Evolutionary conservation across 106 monocot genomes (phyloP), one percentile per base, ranked within the genome.

Genomic region (Narthecium ossifragum): DNA sequence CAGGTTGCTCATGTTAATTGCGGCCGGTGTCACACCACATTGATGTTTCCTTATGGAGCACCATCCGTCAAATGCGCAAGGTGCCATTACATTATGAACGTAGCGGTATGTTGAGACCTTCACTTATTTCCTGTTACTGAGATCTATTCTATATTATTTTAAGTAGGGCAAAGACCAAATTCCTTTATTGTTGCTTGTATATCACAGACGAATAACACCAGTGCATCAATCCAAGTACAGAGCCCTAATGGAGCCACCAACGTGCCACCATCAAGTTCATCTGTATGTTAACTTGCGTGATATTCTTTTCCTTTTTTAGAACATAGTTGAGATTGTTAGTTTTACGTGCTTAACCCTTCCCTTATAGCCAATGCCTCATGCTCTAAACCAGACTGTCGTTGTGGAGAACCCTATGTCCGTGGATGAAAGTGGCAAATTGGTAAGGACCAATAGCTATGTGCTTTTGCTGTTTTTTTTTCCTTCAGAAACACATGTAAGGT

Each of bases 391-490:
- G 37, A 81, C 81, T 25, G 86, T 81, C 50, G 78, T 81, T 8
- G 68, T 86, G 33, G 81, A 86, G 81, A 81, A 86, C 62, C 78
- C 81, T 4, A 81, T 81, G 73, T 86, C 86, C 36, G 64, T 81
- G 17, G 78, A 86, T 61, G 62, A 63, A 65, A 78, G 65, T 14
- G 86, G 78, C 38, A 86, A 81, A 75, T 41, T 78, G 78, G 86
- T 86, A 75, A 74, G n/a, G n/a, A n/a, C n/a, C n/a, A n/a, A n/a
- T n/a, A n/a, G n/a, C n/a, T n/a, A n/a, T n/a, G n/a, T n/a, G n/a
- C 22, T 3, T 15, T 25, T n/a, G n/a, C 25, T 31, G 1, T 21
- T 53, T 4, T 26, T 27, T 26, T 63, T 39, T 39, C 15, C 39
- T 39, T 9, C 39, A 11, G 15, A n/a, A n/a, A n/a, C n/a, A n/a